phyloP scores from a whole-genome alignment of 2,329 filamentous ascomycete species.

The Akanthomyces dipterigenus region DNA sequence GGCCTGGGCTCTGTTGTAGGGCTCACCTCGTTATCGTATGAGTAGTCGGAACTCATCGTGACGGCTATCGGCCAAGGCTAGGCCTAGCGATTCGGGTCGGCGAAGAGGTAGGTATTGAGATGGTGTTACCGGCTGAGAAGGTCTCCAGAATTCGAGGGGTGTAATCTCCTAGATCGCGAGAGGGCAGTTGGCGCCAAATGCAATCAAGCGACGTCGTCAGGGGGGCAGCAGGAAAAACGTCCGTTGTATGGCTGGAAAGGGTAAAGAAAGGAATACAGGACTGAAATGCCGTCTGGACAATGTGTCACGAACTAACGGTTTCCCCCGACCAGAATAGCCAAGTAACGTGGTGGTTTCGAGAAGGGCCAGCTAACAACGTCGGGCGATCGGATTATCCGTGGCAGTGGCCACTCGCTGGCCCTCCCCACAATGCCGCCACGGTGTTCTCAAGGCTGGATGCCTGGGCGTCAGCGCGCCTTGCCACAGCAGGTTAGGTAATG shows the following conservation, averaged over 20 bases:
- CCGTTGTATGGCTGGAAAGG: not conserved
- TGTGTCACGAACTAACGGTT: constrained; percentile 11
- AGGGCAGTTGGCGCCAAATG: not conserved
- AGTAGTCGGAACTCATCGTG: constrained; percentile 90
- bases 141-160: not conserved
- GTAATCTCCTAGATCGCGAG: not conserved
- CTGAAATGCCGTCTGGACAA: not conserved
- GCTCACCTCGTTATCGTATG: constrained; percentile 84
- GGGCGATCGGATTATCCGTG: constrained; percentile 14
- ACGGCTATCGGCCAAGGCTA: constrained; percentile 31
- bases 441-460: constrained; percentile 11
- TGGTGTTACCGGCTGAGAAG: not conserved
- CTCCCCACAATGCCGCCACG: constrained; percentile 14
- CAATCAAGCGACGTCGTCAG: too few relatives aligned
- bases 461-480: too few relatives aligned
- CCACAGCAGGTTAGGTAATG: too few relatives aligned
- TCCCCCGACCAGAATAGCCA: not conserved
- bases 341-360: constrained; percentile 7
- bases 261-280: not conserved
- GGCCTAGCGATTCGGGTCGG: constrained; percentile 17
- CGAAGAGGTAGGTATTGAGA: not conserved
- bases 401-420: not conserved
- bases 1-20: not conserved
- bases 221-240: not conserved
- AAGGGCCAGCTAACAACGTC: constrained; percentile 5